A percentile compares a stretch with the other conserved stretches of the same genome.
phyloP scores from a whole-genome alignment of 306 rosid genomes.

The Rubus idaeus region DNA sequence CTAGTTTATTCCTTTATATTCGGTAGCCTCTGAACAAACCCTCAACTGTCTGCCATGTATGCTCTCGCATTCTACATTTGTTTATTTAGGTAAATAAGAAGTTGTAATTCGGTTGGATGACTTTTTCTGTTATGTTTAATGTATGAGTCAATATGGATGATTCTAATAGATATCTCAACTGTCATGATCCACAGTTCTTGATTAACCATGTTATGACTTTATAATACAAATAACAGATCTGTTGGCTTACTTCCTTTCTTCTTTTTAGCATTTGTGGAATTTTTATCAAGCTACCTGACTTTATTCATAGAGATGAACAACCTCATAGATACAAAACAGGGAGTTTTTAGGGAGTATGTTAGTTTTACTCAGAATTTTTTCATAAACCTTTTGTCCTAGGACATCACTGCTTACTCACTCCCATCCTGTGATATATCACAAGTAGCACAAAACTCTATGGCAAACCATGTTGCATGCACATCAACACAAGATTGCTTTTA shows the following conservation, averaged over 20 bases:
- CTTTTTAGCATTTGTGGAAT: background rate
- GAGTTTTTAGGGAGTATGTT: background rate
- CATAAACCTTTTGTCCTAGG: background rate
- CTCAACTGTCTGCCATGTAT: background rate
- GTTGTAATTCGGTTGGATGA: background rate
- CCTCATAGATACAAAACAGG: background rate
- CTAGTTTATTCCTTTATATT: background rate
- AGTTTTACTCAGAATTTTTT: too few species aligned
- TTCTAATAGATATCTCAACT: background rate
- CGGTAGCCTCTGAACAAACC: background rate
- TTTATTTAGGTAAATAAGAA: background rate
- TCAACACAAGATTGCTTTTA: background rate
- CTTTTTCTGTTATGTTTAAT: background rate
- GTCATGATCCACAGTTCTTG: background rate
- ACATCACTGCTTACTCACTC: too few species aligned
- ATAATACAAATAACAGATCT: background rate
- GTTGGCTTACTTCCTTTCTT: background rate
- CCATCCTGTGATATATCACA: background rate
- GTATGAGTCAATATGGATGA: background rate
- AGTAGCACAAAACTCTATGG: background rate
- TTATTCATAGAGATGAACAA: background rate
- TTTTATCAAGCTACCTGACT: too few species aligned
- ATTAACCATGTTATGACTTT: background rate
- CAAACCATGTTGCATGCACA: background rate
- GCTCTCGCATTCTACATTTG: background rate